These are phyloP conservation scores for Setaria viridis DNA, from an alignment of 202 grass and related monocot species.

Conservation along the genomic window DNA sequence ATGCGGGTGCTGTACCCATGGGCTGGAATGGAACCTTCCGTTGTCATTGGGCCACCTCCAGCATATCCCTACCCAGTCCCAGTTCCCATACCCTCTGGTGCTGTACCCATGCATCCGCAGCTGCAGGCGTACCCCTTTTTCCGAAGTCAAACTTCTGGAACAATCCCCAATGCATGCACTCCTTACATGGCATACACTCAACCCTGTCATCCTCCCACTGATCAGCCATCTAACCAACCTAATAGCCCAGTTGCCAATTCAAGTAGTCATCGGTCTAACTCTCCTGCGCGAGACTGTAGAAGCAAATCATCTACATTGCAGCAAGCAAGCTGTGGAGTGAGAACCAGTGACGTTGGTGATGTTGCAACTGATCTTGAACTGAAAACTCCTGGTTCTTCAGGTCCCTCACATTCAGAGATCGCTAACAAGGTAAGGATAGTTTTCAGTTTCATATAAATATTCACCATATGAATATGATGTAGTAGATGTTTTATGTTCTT, in stretches of 20 bases:
- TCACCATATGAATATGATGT: not conserved
- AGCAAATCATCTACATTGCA: slow-evolving; percentile 58
- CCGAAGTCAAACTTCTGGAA: slow-evolving; percentile 53
- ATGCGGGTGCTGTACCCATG: slow-evolving; percentile 70
- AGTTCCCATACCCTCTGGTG: slow-evolving; percentile 65
- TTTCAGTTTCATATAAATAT: slow-evolving; percentile 13
- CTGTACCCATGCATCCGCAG: slow-evolving; percentile 69
- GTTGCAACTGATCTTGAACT: slow-evolving; percentile 92
- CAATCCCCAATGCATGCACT: slow-evolving; percentile 45
- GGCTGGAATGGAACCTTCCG: slow-evolving; percentile 75
- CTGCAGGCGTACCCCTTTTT: slow-evolving; percentile 71
- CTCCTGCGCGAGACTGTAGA: slow-evolving; percentile 53
- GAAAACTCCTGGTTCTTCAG: slow-evolving; percentile 76
- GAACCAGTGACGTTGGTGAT: slow-evolving; percentile 65
- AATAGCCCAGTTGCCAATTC: slow-evolving; percentile 47
- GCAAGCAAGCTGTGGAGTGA: slow-evolving; percentile 52
- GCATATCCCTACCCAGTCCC: slow-evolving; percentile 73
- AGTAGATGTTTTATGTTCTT: slow-evolving; percentile 8
- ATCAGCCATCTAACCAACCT: slow-evolving; percentile 61
- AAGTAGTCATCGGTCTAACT: slow-evolving; percentile 49
- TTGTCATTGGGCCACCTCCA: slow-evolving; percentile 62
- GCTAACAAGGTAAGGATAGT: slow-evolving; percentile 57
- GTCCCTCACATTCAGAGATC: slow-evolving; percentile 51
- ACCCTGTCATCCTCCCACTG: slow-evolving; percentile 49
- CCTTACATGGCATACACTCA: slow-evolving; percentile 64